phyloP scores from a whole-genome alignment of 2,329 filamentous ascomycete genomes.

The Aspergillus sclerotialis region DNA sequence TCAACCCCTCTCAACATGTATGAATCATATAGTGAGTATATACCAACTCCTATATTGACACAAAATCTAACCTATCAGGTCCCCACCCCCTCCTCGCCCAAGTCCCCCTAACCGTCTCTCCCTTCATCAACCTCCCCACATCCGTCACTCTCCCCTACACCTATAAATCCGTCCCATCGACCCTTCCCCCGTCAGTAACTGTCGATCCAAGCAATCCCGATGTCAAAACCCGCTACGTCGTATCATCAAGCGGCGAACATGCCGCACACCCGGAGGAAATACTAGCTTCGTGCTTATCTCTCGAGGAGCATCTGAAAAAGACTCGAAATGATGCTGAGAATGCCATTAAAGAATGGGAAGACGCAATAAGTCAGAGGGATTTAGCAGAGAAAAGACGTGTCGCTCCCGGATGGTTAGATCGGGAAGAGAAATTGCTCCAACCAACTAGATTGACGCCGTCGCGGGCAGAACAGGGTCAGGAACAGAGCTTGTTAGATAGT shows the following conservation, averaged over 20 bases:
- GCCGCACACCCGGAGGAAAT: slow-evolving; percentile 85
- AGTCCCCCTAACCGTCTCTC: slow-evolving; percentile 86
- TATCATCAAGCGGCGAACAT: slow-evolving; percentile 70
- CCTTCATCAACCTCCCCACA: slow-evolving; percentile 83
- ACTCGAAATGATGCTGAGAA: slow-evolving; percentile 60
- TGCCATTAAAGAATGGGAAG: slow-evolving; percentile 64
- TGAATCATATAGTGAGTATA: slow-evolving; percentile 39
- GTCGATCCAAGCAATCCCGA: slow-evolving; percentile 41
- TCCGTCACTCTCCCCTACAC: slow-evolving; percentile 91
- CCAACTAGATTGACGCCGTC: slow-evolving; percentile 30
- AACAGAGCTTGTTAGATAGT: slow-evolving; percentile 32
- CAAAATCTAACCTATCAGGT: too few species aligned
- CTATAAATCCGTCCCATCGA: slow-evolving; percentile 83
- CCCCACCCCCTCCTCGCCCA: slow-evolving; percentile 86
- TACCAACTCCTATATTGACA: too few species aligned
- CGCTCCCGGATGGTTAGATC: slow-evolving; percentile 59
- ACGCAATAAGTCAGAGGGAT: slow-evolving; percentile 51
- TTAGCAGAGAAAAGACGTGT: slow-evolving; percentile 57
- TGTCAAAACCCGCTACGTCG: slow-evolving; percentile 61
- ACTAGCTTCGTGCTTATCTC: slow-evolving; percentile 67
- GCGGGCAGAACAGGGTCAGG: slow-evolving; percentile 8
- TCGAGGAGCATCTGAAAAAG: slow-evolving; percentile 67
- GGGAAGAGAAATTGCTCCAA: slow-evolving; percentile 53
- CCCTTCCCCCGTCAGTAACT: slow-evolving; percentile 67
- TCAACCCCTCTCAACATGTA: slow-evolving; percentile 29